Base-by-base conservation (phyloP, 345 rosid species). In the Populus alba region DNA sequence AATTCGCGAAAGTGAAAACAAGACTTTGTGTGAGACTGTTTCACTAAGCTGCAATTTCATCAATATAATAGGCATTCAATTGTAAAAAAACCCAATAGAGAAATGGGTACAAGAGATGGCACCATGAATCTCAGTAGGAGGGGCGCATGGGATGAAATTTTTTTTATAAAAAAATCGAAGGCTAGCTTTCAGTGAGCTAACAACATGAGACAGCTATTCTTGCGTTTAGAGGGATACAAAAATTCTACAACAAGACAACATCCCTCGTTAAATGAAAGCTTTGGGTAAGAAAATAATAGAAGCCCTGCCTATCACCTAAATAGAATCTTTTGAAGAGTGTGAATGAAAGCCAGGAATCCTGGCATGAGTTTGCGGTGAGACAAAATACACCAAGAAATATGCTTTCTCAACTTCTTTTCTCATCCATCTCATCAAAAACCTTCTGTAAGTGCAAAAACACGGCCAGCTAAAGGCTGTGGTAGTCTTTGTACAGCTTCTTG, bases 381-480 rank as follows among this genome's bases (percentile, higher is more conserved):
- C 51, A 45, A 45, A 45, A 45, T 45, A 59, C 65, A 2, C 11
- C 18, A 22, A 59, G 13, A 17, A 35, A 67, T 39, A 22, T 39
- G 16, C 4, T 59, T 51, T 47, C 65, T 65, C 39, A 47, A 77
- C 65, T 17, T 59, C 62, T 70, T 41, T 65, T 29, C 57, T 78
- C 78, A 57, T 37, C 73, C 62, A 38, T 66, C 66, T 57, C 16
- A 22, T 86, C 84, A 93, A 82, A 90, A 90, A 69, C 98, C 97
- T 84, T 91, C 92, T 4, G 93, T 91, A 61, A 96, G 85, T 67
- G 96, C 91, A 90, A 80, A 89, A 74, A 91, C 97, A 73, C 95
- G 91, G 77, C 91, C 95, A 25, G 82, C 81, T 80, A 96, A 81
- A 79, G 98, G 89, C 27, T 90, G 81, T 66, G 87, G 85, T 75